Percentiles rank a stretch among this genome's conserved stretches.
phyloP scores from a whole-genome alignment of 805 yeast species.

The Myxozyma mucilagina region DNA sequence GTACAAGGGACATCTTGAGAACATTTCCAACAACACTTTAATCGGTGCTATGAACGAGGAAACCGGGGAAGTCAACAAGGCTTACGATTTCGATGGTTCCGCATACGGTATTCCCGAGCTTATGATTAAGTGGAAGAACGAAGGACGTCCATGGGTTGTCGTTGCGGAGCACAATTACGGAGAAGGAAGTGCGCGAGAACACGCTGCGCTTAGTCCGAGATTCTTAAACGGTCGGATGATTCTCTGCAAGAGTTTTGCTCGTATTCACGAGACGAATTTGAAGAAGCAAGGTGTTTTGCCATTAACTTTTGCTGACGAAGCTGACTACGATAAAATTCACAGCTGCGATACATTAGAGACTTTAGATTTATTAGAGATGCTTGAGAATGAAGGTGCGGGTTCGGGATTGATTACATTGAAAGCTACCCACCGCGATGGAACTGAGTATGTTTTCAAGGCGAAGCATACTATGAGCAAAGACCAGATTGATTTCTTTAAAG shows the following conservation, averaged over 20 bases:
- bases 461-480: conserved; percentile 97
- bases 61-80: conserved; percentile 89
- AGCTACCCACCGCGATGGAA: conserved; percentile 73
- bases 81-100: conserved; percentile 89
- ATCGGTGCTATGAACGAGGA: conserved; percentile 98
- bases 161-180: conserved; percentile 98
- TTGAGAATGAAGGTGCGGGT: conserved; percentile 65
- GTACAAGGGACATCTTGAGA: conserved; percentile 99
- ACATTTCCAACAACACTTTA: conserved; percentile 98
- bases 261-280: conserved; percentile 99
- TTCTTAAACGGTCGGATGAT: conserved; percentile 98
- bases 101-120: conserved; percentile 93
- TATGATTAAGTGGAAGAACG: conserved; percentile 90
- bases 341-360: conserved; percentile 88
- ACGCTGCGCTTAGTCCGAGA: conserved; percentile 99
- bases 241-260: conserved; percentile 95
- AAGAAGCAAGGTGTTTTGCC: conserved; percentile 99
- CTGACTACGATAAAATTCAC: conserved; percentile 90
- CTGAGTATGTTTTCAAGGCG: conserved; percentile 65
- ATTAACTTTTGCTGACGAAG: conserved; percentile 85
- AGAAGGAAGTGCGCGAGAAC: conserved; percentile 99
- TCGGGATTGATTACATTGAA: conserved; percentile 64
- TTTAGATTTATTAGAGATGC: conserved; percentile 76
- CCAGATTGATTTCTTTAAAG: conserved; percentile 92
- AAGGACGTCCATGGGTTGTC: conserved; percentile 93